Evolutionary conservation across 1,139 yeast species (phyloP), one percentile per base, ranked within the genome.

Genomic region (Pichia norvegensis): DNA sequence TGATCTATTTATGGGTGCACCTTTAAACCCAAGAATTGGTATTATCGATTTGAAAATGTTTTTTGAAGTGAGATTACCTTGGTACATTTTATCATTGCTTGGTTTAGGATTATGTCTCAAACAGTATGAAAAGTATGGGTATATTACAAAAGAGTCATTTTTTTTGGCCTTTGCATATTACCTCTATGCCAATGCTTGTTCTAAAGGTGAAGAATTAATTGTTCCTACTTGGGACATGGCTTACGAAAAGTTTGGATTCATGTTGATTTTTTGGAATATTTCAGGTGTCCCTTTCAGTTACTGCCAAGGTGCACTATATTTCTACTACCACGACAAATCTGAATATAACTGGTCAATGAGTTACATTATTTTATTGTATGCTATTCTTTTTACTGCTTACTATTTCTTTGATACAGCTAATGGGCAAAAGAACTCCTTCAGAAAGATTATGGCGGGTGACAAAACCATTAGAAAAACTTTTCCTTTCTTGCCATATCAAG

Each of bases 191-290:
- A 92, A 92, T 63, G 96, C 97, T 3, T 92, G 97, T 68, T 84
- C 95, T 50, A 92, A 92, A 68, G 98, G 97, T 55, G 98, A 92
- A 69, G 97, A 94, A 64, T 73, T 90, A 59, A 90, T 92, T 64
- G 95, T 90, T 50, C 96, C 97, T 54, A 84, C 96, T 19, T 92
- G 98, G 98, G 98, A 92, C 66, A 90, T 92, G 97, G 97, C 95
- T 41, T 92, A 92, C 66, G 98, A 92, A 66, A 92, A 94, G 68
- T 92, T 92, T 59, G 98, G 98, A 13, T 92, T 94, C 72, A 88
- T 92, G 97, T 78, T 92, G 56, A 79, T 90, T 57, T 92, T 92
- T 74, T 92, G 98, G 98, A 92, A 92, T 70, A 87, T 92, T 66
- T 96, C 97, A 35, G 98, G 98, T 58, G 98, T 92, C 37, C 98